Percentiles rank a stretch among this genome's conserved stretches.
These are phyloP conservation scores for Teratosphaeria gauchensis DNA, from an alignment of 2,329 filamentous ascomycete genomes.

Conservation along the genomic window DNA sequence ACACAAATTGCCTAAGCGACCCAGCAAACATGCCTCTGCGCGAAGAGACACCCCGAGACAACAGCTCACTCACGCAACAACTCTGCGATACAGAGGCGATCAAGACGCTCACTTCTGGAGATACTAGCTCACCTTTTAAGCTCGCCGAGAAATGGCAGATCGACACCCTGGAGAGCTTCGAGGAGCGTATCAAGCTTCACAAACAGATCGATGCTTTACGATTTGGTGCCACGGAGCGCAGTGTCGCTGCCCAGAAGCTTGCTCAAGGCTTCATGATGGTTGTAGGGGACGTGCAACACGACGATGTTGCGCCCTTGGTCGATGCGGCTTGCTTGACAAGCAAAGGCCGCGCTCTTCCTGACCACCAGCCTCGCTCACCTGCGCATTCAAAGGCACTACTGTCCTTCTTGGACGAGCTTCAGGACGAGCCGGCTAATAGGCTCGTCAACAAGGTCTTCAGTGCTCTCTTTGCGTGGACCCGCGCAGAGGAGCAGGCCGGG, in stretches of 20 bases:
- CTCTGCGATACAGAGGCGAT: slow-evolving; percentile 29
- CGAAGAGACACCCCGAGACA: slow-evolving; percentile 36
- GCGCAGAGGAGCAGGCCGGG: not conserved
- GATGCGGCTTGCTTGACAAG: not conserved
- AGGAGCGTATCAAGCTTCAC: not conserved
- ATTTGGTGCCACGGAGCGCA: not conserved
- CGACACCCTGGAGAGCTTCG: not conserved
- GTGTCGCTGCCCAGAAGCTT: not conserved
- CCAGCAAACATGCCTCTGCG: not conserved
- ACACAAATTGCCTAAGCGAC: not conserved
- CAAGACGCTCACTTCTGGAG: not conserved
- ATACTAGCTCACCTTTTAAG: not conserved
- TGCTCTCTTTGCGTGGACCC: not conserved
- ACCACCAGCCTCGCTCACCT: not conserved
- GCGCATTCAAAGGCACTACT: not conserved
- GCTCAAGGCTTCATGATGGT: not conserved
- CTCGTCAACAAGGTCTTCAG: not conserved
- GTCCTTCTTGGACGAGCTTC: not conserved
- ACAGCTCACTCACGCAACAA: slow-evolving; percentile 51
- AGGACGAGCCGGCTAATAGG: not conserved
- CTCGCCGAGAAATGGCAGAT: not conserved
- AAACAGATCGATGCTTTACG: not conserved
- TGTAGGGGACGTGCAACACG: not conserved
- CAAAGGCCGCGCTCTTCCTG: not conserved
- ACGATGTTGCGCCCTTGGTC: not conserved